phyloP scores from a whole-genome alignment of 352 stramenopile genomes.

The Blastocystis sp. region DNA sequence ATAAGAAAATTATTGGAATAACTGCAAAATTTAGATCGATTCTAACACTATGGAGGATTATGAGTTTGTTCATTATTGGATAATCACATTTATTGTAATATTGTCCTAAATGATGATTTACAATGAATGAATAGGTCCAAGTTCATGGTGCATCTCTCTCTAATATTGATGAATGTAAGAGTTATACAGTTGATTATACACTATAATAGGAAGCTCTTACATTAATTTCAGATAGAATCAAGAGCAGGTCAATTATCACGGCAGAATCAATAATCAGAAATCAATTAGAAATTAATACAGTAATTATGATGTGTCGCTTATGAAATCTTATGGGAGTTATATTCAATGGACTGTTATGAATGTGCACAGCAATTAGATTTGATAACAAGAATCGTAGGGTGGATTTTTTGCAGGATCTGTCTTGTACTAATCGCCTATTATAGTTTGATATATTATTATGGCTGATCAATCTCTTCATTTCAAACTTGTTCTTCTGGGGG shows the following conservation, averaged over 20 bases:
- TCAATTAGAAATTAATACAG: not conserved
- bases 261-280: not conserved
- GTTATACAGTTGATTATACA: not conserved
- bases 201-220: too few relatives aligned
- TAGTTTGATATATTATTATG: not conserved
- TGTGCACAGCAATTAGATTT: not conserved
- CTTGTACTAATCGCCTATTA: not conserved
- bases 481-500: slow-evolving; percentile 97
- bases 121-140: not conserved
- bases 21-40: too few relatives aligned
- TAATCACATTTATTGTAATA: not conserved
- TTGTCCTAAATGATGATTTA: not conserved
- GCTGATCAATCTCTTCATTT: slow-evolving; percentile 76
- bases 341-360: slow-evolving; percentile 10
- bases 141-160: not conserved
- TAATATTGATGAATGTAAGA: not conserved
- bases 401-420: not conserved
- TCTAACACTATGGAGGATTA: not conserved
- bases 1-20: not conserved
- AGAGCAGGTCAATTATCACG: not conserved
- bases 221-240: too few relatives aligned
- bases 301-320: not conserved
- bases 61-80: not conserved
- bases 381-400: not conserved
- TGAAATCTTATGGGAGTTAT: not conserved